phyloP scores from a whole-genome alignment of 257 asterid genomes.

The Ballota nigra region DNA sequence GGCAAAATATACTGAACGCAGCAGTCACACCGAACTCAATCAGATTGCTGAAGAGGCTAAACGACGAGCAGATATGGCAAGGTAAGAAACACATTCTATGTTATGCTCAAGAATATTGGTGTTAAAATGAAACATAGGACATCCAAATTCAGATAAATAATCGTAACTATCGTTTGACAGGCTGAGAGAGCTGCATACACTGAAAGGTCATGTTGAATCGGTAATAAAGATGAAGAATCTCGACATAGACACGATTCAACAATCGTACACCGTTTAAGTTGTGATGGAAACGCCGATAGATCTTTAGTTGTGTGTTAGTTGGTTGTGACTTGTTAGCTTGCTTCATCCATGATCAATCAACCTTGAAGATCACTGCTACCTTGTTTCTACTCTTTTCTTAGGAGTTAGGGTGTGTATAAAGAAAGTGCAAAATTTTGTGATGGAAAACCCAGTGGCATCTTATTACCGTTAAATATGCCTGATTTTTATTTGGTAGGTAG shows the following conservation, averaged over 20 bases:
- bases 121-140: neutral
- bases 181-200: slow-evolving; percentile 53
- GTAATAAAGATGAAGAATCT: slow-evolving; percentile 73
- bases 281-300: neutral
- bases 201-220: slow-evolving; percentile 65
- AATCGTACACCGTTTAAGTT: slow-evolving; percentile 63
- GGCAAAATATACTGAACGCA: slow-evolving; percentile 33
- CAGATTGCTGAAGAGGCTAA: slow-evolving; percentile 64
- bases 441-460: neutral
- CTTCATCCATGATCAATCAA: neutral
- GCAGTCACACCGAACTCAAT: slow-evolving; percentile 47
- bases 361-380: neutral
- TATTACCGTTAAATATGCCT: neutral
- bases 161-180: slow-evolving; percentile 22
- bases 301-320: neutral
- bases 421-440: slow-evolving; percentile 8
- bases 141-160: neutral
- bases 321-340: neutral
- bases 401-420: neutral
- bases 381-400: neutral
- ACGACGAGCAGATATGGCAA: slow-evolving; percentile 71
- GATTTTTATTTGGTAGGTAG: slow-evolving; percentile 15
- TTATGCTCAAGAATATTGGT: neutral
- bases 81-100: slow-evolving; percentile 31
- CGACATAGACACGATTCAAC: slow-evolving; percentile 63